Evolutionary conservation across 306 rosid species (phyloP), one percentile per base, ranked within the genome.

Genomic region (Cicer yamashitae): DNA sequence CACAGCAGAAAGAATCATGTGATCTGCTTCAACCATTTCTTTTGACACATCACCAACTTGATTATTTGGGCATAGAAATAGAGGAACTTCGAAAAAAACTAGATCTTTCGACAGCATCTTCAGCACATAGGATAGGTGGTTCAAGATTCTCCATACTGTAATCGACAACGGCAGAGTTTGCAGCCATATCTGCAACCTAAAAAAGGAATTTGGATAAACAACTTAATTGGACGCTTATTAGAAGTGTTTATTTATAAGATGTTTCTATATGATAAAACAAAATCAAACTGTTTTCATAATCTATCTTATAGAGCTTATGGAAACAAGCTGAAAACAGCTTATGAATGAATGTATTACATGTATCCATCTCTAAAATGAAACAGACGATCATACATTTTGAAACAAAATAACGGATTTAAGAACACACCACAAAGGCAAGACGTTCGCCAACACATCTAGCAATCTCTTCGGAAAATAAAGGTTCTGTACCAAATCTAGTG

Each of bases 21-120:
- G 89, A 76, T 94, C 96, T 47, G 99, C 96, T 87, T 87, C 86
- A 72, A 90, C 87, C 96, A 94, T 90, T 85, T 96, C 97, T 86
- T 89, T 85, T 37, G 89, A 89, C 81, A 84, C 34, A 77, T 94
- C 98, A 72, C 98, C 98, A 83, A 87, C 84, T 50, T 83, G 81
- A 58, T 25, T 10, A 65, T 89, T 82, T 10, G 96, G 97, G 63
- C 25, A 10, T 7, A 89, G 11, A 65, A 61, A 62, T 71, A 96
- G 73, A 82, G 97, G 97, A 65, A 91, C 91, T 48, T 89, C 89
- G 5, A 61, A 90, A 83, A 74, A 89, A 62, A 80, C 91, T 89
- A 39, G 90, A 91, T 83, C 89, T 88, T 68, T 76, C 6, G 77
- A 93, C 83, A 63, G 98, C 97, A 62, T 91, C 94, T 77, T 91